Percentiles rank a stretch among this genome's conserved stretches.
These are phyloP conservation scores for Coemansia sp. DNA, from an alignment of 192 early-diverging fungal genomes.

Conservation along the genomic window DNA sequence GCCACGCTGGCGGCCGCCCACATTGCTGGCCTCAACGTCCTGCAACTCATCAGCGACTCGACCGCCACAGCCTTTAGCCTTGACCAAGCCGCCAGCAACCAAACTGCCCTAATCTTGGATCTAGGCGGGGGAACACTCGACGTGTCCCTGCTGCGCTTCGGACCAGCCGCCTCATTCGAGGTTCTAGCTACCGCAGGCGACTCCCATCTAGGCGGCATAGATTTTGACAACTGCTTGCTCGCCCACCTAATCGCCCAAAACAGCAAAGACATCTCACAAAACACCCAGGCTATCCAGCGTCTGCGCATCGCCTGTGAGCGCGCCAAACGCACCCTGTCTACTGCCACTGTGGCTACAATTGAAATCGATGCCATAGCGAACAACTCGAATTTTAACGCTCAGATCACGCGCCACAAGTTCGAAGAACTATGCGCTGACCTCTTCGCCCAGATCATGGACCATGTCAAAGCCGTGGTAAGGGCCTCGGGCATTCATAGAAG, in stretches of 20 bases:
- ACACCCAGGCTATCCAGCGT: slow-evolving; percentile 92
- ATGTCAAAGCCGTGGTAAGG: slow-evolving; percentile 91
- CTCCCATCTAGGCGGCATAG: slow-evolving; percentile 97
- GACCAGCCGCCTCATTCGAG: slow-evolving; percentile 85
- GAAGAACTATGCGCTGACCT: slow-evolving; percentile 97
- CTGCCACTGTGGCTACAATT: slow-evolving; percentile 88
- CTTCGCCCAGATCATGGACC: slow-evolving; percentile 89
- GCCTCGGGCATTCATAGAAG: slow-evolving; percentile 94
- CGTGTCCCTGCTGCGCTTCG: slow-evolving; percentile 94
- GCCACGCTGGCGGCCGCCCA: slow-evolving; percentile 98
- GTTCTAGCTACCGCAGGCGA: slow-evolving; percentile 98
- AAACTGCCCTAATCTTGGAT: slow-evolving; percentile 95
- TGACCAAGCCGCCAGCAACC: slow-evolving; percentile 86
- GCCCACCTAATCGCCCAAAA: slow-evolving; percentile 90
- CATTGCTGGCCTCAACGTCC: slow-evolving; percentile 94
- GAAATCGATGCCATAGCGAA: slow-evolving; percentile 96
- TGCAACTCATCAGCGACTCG: slow-evolving; percentile 99
- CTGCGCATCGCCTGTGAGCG: slow-evolving; percentile 96
- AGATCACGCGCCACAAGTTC: slow-evolving; percentile 96
- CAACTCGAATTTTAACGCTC: slow-evolving; percentile 95
- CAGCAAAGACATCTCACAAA: slow-evolving; percentile 80
- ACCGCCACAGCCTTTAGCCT: slow-evolving; percentile 98
- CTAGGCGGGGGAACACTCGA: slow-evolving; percentile 97
- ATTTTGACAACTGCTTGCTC: slow-evolving; percentile 98
- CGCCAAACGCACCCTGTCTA: slow-evolving; percentile 94